These are phyloP conservation scores for Epichloe scottii DNA, from an alignment of 2,329 filamentous ascomycete species.

Conservation along the genomic window DNA sequence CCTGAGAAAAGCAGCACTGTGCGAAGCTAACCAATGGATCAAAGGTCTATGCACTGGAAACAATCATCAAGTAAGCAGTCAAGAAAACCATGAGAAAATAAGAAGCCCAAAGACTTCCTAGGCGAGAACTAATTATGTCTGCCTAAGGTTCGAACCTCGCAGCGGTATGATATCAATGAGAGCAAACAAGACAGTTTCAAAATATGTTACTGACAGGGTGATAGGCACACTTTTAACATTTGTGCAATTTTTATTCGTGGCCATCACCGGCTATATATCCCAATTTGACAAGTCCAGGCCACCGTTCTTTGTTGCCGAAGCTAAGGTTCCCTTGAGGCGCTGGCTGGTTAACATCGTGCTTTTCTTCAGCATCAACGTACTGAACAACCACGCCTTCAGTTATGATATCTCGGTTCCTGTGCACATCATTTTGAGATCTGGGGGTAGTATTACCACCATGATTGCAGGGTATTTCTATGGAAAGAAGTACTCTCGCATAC, in stretches of 20 bases:
- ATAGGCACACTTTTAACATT: slow-evolving; percentile 76
- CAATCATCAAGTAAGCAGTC: slow-evolving; percentile 71
- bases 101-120: neutral
- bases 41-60: slow-evolving; percentile 90
- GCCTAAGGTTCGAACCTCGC: slow-evolving; percentile 60
- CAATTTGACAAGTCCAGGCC: slow-evolving; percentile 57
- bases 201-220: slow-evolving; percentile 4
- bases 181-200: neutral
- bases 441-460: slow-evolving; percentile 93
- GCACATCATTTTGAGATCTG: slow-evolving; percentile 91
- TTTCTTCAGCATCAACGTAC: slow-evolving; percentile 85
- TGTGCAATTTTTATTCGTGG: slow-evolving; percentile 76
- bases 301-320: slow-evolving; percentile 61
- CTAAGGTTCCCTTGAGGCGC: slow-evolving; percentile 68
- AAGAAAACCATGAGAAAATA: neutral
- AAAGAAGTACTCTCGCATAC: slow-evolving; percentile 68
- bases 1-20: neutral
- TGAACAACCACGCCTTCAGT: slow-evolving; percentile 97
- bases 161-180: slow-evolving; percentile 46
- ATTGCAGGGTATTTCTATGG: slow-evolving; percentile 76
- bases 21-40: slow-evolving; percentile 9
- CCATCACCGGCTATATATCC: slow-evolving; percentile 62
- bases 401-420: slow-evolving; percentile 94
- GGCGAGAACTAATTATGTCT: neutral
- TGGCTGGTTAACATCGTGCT: slow-evolving; percentile 83